These are phyloP conservation scores for Neurospora tetrasperma DNA, from an alignment of 495 filamentous ascomycete genomes.

Conservation along the genomic window DNA sequence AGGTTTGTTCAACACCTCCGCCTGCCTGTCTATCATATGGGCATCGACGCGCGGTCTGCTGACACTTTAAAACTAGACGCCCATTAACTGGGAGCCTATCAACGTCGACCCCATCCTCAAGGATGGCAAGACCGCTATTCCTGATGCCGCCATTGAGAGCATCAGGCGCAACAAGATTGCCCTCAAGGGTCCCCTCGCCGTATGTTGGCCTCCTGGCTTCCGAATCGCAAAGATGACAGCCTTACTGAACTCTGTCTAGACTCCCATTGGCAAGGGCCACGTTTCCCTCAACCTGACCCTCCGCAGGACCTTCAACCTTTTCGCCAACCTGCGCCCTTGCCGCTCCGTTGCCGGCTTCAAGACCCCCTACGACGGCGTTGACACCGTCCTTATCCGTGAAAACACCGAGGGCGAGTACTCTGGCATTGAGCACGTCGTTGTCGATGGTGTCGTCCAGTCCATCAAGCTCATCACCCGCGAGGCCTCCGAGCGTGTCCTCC, in stretches of 20 bases:
- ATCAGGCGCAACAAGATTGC: constrained; percentile 90
- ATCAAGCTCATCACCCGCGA: constrained; percentile 97
- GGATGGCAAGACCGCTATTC: constrained; percentile 84
- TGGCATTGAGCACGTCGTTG: constrained; percentile 96
- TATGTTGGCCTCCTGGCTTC: constrained; percentile 37
- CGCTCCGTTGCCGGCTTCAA: constrained; percentile 93
- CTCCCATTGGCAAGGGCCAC: constrained; percentile 95
- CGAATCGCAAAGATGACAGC: background rate
- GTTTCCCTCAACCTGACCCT: constrained; percentile 98
- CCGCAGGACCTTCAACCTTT: constrained; percentile 97
- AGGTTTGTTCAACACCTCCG: constrained; percentile 43
- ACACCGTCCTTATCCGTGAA: constrained; percentile 96
- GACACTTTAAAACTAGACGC: constrained; percentile 45
- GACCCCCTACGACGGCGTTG: constrained; percentile 95
- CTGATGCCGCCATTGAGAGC: constrained; percentile 80
- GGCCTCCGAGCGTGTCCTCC: constrained; percentile 86
- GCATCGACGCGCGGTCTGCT: background rate
- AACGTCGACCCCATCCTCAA: constrained; percentile 89
- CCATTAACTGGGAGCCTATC: constrained; percentile 92
- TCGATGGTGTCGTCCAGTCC: constrained; percentile 95
- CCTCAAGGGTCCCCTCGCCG: constrained; percentile 92
- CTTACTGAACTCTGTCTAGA: constrained; percentile 39
- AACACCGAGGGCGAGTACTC: constrained; percentile 99
- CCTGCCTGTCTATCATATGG: constrained; percentile 11
- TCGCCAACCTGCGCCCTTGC: constrained; percentile 97